These are phyloP conservation scores for Trichoderma arundinaceum DNA, from an alignment of 2,329 filamentous ascomycete genomes.

Conservation along the genomic window DNA sequence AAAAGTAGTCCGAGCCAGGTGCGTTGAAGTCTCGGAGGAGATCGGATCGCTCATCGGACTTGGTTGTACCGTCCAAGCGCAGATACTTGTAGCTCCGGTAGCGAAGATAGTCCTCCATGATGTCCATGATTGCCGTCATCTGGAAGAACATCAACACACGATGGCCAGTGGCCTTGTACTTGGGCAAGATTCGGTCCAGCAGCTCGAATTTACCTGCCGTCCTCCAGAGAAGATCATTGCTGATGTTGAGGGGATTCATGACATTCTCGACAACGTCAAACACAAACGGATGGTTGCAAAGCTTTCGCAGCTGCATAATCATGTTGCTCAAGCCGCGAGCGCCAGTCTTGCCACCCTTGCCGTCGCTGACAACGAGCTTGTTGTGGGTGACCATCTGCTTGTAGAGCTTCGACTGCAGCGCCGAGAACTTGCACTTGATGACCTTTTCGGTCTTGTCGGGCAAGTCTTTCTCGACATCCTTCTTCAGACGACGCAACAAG, in stretches of 20 bases:
- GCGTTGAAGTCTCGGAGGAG: conserved; percentile 88
- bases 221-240: conserved; percentile 94
- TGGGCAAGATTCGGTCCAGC: conserved; percentile 87
- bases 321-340: conserved; percentile 98
- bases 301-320: conserved; percentile 98
- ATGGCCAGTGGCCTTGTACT: conserved; percentile 90
- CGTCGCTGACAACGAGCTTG: conserved; percentile 90
- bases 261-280: conserved; percentile 98
- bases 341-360: conserved; percentile 92
- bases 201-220: conserved; percentile 97
- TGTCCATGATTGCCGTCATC: conserved; percentile 99
- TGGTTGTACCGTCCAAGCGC: conserved; percentile 94
- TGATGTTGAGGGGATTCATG: conserved; percentile 88
- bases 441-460: conserved; percentile 99
- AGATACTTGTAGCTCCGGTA: conserved; percentile 84
- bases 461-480: conserved; percentile 98
- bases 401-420: conserved; percentile 90
- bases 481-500: conserved; percentile 97
- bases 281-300: conserved; percentile 98
- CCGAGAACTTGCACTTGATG: conserved; percentile 98
- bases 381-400: conserved; percentile 98
- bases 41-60: conserved; percentile 95
- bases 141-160: conserved; percentile 99
- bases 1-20: conserved; percentile 90
- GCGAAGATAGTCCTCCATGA: conserved; percentile 97